Conservation (phyloP, 2,329 filamentous ascomycete species). For the Botrytis sinoallii region DNA sequence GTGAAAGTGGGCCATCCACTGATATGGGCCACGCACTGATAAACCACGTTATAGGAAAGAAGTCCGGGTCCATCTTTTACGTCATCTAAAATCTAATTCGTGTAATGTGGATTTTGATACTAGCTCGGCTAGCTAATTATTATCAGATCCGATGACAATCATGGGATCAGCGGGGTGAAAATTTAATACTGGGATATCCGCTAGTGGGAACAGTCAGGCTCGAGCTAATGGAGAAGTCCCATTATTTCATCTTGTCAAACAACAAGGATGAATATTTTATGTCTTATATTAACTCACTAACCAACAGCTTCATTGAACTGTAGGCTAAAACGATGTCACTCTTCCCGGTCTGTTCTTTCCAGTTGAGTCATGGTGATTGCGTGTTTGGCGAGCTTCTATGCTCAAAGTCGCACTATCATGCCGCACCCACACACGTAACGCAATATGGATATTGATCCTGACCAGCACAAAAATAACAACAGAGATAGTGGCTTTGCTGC, state of each 20-base stretch:
- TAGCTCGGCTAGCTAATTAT: background rate
- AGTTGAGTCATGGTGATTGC: background rate
- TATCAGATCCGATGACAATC: constrained; percentile 20
- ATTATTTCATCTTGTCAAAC: background rate
- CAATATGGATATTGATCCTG: background rate
- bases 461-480: background rate
- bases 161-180: constrained; percentile 10
- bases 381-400: constrained; percentile 1
- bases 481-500: background rate
- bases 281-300: background rate
- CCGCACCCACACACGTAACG: background rate
- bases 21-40: no score
- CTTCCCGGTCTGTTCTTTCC: background rate
- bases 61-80: background rate
- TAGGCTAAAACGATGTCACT: background rate
- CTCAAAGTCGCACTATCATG: constrained; percentile 4
- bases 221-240: background rate
- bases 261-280: background rate
- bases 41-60: background rate
- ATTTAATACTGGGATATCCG: background rate
- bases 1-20: no score
- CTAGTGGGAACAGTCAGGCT: background rate
- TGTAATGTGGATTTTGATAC: background rate
- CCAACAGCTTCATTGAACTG: background rate
- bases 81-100: background rate